Conservation (phyloP, 2,329 filamentous ascomycete species). For the Karstenula rhodostoma region DNA sequence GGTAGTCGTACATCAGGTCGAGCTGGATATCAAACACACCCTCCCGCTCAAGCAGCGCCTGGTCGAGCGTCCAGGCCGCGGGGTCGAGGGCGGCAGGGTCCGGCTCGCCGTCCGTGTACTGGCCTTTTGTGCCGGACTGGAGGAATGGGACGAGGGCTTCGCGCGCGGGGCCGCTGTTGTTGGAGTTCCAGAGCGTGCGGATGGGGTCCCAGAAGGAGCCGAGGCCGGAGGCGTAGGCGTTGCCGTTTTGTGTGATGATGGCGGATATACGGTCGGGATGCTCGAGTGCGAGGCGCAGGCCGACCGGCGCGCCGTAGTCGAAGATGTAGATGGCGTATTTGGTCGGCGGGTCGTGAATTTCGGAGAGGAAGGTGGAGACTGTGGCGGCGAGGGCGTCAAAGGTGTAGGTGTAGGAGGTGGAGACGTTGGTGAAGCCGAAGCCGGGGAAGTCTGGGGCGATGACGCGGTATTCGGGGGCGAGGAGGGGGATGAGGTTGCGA, state of each 20-base stretch:
- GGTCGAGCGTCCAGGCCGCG: conserved; percentile 61
- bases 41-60: conserved; percentile 59
- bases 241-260: conserved; percentile 68
- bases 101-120: conserved; percentile 55
- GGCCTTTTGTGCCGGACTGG: conserved; percentile 43
- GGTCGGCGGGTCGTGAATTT: conserved; percentile 51
- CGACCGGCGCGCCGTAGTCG: conserved; percentile 68
- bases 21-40: conserved; percentile 64
- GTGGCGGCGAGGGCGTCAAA: conserved; percentile 62
- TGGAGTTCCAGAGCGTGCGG: conserved; percentile 60
- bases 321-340: conserved; percentile 67
- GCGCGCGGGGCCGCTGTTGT: conserved; percentile 23
- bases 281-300: conserved; percentile 61
- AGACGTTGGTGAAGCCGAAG: conserved; percentile 64
- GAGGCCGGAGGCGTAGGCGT: conserved; percentile 66
- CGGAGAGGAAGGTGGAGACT: conserved; percentile 59
- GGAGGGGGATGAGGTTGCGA: conserved; percentile 56
- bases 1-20: conserved; percentile 66
- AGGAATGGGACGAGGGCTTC: conserved; percentile 28
- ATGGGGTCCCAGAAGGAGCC: conserved; percentile 60
- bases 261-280: conserved; percentile 59
- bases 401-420: conserved; percentile 59
- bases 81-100: conserved; percentile 51
- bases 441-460: conserved; percentile 68
- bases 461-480: conserved; percentile 53